These are phyloP conservation scores for Cercospora sp. DNA, from an alignment of 2,329 filamentous ascomycete species.

Conservation along the genomic window DNA sequence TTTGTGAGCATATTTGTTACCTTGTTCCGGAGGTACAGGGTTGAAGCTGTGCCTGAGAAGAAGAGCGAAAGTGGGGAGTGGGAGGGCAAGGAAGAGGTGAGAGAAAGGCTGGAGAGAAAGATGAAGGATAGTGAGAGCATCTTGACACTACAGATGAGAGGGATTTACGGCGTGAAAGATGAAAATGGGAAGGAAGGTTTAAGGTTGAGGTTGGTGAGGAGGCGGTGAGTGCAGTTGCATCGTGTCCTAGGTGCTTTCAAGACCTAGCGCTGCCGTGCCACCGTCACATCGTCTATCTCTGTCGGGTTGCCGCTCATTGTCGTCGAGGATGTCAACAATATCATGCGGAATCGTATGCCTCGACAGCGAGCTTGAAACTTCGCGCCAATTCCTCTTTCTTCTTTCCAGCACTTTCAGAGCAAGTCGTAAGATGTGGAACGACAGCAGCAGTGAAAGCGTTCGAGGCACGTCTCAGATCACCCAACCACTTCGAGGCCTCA, in stretches of 20 bases:
- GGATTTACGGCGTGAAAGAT: slow-evolving; percentile 27
- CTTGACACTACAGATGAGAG: slow-evolving; percentile 35
- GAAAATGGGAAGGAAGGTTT: slow-evolving; percentile 17
- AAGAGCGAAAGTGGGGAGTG: slow-evolving; percentile 5
- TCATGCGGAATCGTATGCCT: not conserved
- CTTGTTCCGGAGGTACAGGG: slow-evolving; percentile 33
- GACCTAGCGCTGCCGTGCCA: no score
- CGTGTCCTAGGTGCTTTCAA: no score
- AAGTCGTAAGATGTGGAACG: not conserved
- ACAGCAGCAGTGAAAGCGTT: not conserved
- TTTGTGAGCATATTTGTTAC: slow-evolving; percentile 51
- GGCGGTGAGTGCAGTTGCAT: no score
- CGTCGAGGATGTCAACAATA: no score
- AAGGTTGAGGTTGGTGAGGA: slow-evolving; percentile 21
- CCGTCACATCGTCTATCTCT: no score
- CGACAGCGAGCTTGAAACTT: not conserved
- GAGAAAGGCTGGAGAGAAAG: slow-evolving; percentile 27
- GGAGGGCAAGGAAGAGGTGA: slow-evolving; percentile 22
- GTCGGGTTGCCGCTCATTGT: no score
- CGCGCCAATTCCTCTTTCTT: not conserved
- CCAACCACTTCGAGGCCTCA: not conserved
- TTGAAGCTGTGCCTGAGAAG: slow-evolving; percentile 28
- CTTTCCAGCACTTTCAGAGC: not conserved
- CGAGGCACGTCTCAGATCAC: not conserved
- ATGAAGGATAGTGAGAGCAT: slow-evolving; percentile 30